Evolutionary conservation across 2,329 filamentous ascomycete genomes (phyloP), one percentile per base, ranked within the genome.

Genomic region (Hysterium pulicare): DNA sequence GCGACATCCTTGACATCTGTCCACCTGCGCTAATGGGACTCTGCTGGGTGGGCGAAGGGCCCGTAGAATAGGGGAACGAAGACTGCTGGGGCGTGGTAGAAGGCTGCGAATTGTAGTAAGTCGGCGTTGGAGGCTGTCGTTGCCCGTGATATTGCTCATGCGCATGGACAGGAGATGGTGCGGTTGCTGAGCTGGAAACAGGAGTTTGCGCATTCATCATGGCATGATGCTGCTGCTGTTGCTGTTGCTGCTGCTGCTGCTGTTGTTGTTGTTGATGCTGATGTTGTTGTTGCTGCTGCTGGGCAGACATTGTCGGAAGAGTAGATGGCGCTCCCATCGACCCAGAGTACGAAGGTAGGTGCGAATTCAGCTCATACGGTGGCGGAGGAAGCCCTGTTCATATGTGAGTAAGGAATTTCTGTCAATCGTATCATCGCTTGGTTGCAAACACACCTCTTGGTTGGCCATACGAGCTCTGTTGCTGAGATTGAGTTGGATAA

Each of bases 371-470:
- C 49, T 86, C 83, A 66, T 84, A 88, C 5, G 83, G 77, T 46
- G 84, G 81, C 41, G 79, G 74, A 46, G 85, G 78, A 41, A 90
- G 71, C 37, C 75, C 76, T 59, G 88, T n/a, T n/a, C 81, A 36
- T 75, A 8, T 85, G 83, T 38, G 82, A 81, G 52, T 77, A 75
- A 32, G 77, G 71, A 46, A 67, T 69, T 52, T 71, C 73, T 52
- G 74, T 49, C 69, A 50, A 75, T 68, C 50, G 74, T 77, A 47
- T 68, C 73, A 58, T 79, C 70, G 35, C 41, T 49, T 50, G 22
- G 79, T 75, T 40, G 78, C 78, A 66, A 81, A 86, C 49, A 77
- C 67, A 54, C 73, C 74, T 52, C 59, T 54, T 46, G 56, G 55
- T 45, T 22, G 39, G 24, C 21, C 7, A 28, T 28, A 28, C 13